phyloP scores from a whole-genome alignment of 371 early-diverging fungal species.

The Apophysomyces sp. region DNA sequence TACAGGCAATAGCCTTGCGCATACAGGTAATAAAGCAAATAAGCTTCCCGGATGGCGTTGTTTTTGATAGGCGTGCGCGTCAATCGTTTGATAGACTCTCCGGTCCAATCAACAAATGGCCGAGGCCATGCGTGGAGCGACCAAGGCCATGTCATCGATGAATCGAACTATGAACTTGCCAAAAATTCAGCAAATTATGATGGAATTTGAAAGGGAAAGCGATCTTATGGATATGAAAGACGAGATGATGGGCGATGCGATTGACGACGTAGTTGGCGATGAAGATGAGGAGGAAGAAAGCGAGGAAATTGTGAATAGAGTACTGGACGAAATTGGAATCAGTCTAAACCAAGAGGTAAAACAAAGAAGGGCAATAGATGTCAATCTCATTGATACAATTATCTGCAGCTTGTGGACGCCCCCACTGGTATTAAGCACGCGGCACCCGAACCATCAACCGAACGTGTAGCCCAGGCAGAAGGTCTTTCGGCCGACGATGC shows the following conservation, averaged over 20 bases:
- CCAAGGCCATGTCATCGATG: conserved; percentile 96
- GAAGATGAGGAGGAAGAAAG: conserved; percentile 91
- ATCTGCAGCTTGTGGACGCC: conserved; percentile 56
- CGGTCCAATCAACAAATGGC: conserved; percentile 95
- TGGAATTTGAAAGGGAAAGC: conserved; percentile 94
- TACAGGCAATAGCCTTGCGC: conserved; percentile 90
- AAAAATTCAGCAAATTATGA: conserved; percentile 91
- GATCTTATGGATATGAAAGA: conserved; percentile 99
- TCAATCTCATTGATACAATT: neutral
- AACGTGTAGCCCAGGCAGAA: conserved; percentile 49
- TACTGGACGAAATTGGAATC: conserved; percentile 96
- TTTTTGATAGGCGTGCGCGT: neutral
- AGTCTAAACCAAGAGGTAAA: conserved; percentile 62
- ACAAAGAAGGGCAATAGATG: neutral
- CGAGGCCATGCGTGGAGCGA: conserved; percentile 94
- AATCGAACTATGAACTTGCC: conserved; percentile 93
- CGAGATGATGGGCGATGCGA: conserved; percentile 97
- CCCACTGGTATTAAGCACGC: conserved; percentile 56
- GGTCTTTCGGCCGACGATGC: conserved; percentile 77
- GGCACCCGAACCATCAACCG: conserved; percentile 39
- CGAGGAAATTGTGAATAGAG: conserved; percentile 90
- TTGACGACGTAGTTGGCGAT: conserved; percentile 94
- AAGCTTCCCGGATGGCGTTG: neutral
- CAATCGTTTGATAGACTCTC: conserved; percentile 60
- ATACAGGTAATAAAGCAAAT: conserved; percentile 69